Conservation (phyloP, 2,329 filamentous ascomycete genomes). For the Paraphoma sp. region DNA sequence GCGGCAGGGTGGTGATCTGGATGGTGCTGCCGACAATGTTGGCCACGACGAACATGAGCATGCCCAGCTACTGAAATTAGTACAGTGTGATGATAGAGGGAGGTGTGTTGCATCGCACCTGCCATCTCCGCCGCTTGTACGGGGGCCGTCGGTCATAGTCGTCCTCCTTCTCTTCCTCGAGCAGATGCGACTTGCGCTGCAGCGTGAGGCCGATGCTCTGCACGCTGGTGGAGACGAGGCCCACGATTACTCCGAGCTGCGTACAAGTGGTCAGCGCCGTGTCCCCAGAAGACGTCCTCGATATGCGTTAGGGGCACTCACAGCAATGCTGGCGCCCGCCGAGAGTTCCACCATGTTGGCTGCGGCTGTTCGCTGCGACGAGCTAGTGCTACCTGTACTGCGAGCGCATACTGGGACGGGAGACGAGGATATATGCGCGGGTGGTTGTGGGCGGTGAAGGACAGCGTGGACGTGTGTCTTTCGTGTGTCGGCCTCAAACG, state of each 20-base stretch:
- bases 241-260: conserved; percentile 90
- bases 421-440: conserved; percentile 8
- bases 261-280: background rate
- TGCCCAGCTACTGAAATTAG: conserved; percentile 66
- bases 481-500: conserved; percentile 21
- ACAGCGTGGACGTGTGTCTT: conserved; percentile 5
- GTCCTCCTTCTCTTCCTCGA: conserved; percentile 90
- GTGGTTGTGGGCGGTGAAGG: conserved; percentile 13
- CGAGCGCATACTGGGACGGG: conserved; percentile 34
- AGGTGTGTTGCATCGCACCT: conserved; percentile 56
- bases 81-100: background rate
- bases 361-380: conserved; percentile 19
- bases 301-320: conserved; percentile 22
- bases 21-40: conserved; percentile 95
- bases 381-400: conserved; percentile 38
- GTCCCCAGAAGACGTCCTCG: background rate
- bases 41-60: conserved; percentile 95
- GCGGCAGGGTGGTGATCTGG: conserved; percentile 93
- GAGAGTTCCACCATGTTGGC: conserved; percentile 50
- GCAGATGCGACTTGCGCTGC: conserved; percentile 96
- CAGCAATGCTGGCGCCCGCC: conserved; percentile 50
- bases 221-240: conserved; percentile 89
- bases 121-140: conserved; percentile 91
- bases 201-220: conserved; percentile 95
- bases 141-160: conserved; percentile 83